A percentile compares a stretch with the other conserved stretches of the same genome.
Conservation (phyloP, 2,329 filamentous ascomycete genomes). For the Alternaria ventricosa region DNA sequence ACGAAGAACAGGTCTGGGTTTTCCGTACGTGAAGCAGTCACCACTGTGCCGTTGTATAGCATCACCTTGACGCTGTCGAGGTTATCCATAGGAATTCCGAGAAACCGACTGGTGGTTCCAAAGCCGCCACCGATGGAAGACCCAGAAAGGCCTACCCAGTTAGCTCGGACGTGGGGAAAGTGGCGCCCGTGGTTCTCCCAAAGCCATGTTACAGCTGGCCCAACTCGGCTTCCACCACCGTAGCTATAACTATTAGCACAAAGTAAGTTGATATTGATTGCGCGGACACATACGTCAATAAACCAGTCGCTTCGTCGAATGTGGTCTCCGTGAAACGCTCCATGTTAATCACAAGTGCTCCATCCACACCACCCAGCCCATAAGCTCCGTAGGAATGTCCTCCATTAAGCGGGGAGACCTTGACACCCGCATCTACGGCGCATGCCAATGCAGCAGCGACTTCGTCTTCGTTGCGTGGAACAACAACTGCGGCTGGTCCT, state of each 20-base stretch:
- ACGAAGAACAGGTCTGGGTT: slow-evolving; percentile 35
- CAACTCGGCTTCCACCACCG: slow-evolving; percentile 22
- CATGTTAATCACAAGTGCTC: slow-evolving; percentile 21
- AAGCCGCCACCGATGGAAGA: slow-evolving; percentile 23
- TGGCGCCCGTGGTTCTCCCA: slow-evolving; percentile 26
- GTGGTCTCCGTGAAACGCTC: slow-evolving; percentile 15
- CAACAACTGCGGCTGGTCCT: slow-evolving; percentile 19
- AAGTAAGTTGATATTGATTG: neutral
- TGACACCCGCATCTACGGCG: slow-evolving; percentile 16
- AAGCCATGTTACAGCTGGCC: slow-evolving; percentile 19
- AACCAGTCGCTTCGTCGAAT: slow-evolving; percentile 13
- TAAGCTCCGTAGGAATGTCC: slow-evolving; percentile 23
- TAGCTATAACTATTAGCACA: slow-evolving; percentile 11
- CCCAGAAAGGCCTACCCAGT: slow-evolving; percentile 20
- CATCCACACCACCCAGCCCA: slow-evolving; percentile 20
- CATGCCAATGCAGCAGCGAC: slow-evolving; percentile 18
- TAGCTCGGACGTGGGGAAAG: slow-evolving; percentile 24
- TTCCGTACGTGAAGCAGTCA: slow-evolving; percentile 22
- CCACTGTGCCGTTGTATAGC: slow-evolving; percentile 23
- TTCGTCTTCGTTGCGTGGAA: slow-evolving; percentile 9
- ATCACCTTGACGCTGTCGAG: slow-evolving; percentile 22
- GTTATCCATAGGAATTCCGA: slow-evolving; percentile 21
- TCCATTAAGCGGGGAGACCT: slow-evolving; percentile 19
- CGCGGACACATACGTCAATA: neutral
- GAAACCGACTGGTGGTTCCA: slow-evolving; percentile 22